Evolutionary conservation across 352 stramenopile species (phyloP).

Genomic region (Globisporangium uncinulatum): DNA sequence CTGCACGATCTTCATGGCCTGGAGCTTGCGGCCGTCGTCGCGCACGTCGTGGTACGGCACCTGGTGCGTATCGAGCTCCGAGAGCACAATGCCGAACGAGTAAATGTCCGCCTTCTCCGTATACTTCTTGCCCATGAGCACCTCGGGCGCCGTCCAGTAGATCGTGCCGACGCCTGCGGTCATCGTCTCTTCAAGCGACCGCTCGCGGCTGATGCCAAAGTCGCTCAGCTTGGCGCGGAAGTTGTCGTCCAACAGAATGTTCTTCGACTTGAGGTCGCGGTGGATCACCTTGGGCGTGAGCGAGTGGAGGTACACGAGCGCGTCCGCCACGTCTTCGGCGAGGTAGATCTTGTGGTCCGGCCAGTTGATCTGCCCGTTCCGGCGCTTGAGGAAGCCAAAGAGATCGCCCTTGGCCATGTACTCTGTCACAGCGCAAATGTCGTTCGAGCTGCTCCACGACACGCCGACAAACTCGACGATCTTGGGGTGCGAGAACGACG

Average conservation of each 20-base stretch:
- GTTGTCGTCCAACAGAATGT: slow-evolving; percentile 60
- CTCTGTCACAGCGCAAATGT: slow-evolving; percentile 74
- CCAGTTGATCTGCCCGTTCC: slow-evolving; percentile 67
- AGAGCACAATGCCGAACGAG: slow-evolving; percentile 79
- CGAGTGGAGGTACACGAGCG: slow-evolving; percentile 68
- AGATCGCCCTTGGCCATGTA: slow-evolving; percentile 81
- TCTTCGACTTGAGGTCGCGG: slow-evolving; percentile 74
- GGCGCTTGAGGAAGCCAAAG: slow-evolving; percentile 64
- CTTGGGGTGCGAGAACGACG: slow-evolving; percentile 71
- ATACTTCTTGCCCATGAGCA: slow-evolving; percentile 82
- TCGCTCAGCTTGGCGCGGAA: slow-evolving; percentile 68
- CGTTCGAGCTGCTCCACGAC: slow-evolving; percentile 62
- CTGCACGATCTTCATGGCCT: slow-evolving; percentile 83
- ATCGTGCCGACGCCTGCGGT: slow-evolving; percentile 76
- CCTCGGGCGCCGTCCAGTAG: slow-evolving; percentile 79
- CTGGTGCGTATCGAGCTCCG: slow-evolving; percentile 70
- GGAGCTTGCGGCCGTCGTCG: slow-evolving; percentile 65
- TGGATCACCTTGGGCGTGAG: slow-evolving; percentile 77
- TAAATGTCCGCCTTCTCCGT: slow-evolving; percentile 83
- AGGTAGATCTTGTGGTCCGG: slow-evolving; percentile 68
- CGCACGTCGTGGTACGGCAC: slow-evolving; percentile 80
- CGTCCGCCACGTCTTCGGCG: slow-evolving; percentile 64
- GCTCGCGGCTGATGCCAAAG: slow-evolving; percentile 76
- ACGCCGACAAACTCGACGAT: slow-evolving; percentile 81
- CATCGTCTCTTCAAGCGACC: slow-evolving; percentile 77